These are phyloP conservation scores for Yamadazyma dendronema DNA, from an alignment of 1,139 yeast genomes.

Conservation along the genomic window DNA sequence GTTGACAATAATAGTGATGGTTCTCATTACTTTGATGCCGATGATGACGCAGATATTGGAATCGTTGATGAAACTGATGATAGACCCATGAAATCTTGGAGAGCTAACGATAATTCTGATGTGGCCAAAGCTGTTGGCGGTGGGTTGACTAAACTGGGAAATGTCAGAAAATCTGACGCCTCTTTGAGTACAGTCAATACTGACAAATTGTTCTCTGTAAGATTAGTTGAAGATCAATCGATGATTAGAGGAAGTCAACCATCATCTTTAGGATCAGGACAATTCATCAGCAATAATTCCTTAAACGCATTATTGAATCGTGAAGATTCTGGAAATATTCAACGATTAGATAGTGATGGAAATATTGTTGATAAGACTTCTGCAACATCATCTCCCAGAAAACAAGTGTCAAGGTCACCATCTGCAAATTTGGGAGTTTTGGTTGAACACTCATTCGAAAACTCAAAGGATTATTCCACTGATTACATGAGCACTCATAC, in stretches of 20 bases:
- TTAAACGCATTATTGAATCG: constrained; percentile 28
- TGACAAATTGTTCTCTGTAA: constrained; percentile 76
- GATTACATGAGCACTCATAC: constrained; percentile 11
- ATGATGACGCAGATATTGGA: background rate
- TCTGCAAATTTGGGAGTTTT: constrained; percentile 31
- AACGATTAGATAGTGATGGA: constrained; percentile 55
- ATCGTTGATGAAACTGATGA: constrained; percentile 12
- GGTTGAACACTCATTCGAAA: constrained; percentile 28
- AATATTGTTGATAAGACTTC: constrained; percentile 37
- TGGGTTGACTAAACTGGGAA: constrained; percentile 18
- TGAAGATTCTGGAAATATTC: constrained; percentile 46
- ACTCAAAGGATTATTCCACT: constrained; percentile 21
- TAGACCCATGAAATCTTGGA: constrained; percentile 70
- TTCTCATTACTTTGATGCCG: constrained; percentile 31
- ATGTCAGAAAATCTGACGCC: constrained; percentile 50
- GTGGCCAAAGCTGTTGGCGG: constrained; percentile 15
- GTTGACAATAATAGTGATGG: constrained; percentile 13
- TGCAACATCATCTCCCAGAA: constrained; percentile 11
- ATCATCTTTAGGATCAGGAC: constrained; percentile 30
- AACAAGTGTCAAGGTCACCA: constrained; percentile 23
- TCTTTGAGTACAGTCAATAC: constrained; percentile 87
- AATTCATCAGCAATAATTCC: constrained; percentile 30
- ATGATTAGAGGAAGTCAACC: constrained; percentile 37
- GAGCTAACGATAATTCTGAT: constrained; percentile 46
- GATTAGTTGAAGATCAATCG: constrained; percentile 63